phyloP scores from a whole-genome alignment of 257 asterid genomes.

The Petunia secreta region DNA sequence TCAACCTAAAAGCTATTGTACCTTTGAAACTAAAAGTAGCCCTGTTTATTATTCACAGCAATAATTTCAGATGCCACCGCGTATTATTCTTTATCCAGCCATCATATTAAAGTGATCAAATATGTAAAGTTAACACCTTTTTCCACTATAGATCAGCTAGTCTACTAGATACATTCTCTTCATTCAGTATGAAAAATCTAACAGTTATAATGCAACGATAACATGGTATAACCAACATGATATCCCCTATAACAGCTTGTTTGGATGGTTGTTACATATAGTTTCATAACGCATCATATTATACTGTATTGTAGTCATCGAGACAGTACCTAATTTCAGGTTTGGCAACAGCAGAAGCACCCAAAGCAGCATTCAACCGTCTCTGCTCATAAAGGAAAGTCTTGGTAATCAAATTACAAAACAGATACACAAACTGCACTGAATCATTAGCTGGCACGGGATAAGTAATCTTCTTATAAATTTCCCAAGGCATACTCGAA shows the following conservation, averaged over 20 bases:
- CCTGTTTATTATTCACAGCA: neutral
- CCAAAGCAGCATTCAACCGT: constrained; percentile 46
- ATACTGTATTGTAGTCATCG: too few species aligned
- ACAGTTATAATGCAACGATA: neutral
- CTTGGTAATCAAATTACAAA: constrained; percentile 94
- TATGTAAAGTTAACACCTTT: neutral
- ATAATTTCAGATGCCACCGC: neutral
- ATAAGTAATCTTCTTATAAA: constrained; percentile 71
- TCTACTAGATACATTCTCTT: too few species aligned
- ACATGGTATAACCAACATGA: neutral
- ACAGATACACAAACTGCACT: constrained; percentile 80
- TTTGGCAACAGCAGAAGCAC: constrained; percentile 36
- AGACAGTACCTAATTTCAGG: constrained; percentile 41
- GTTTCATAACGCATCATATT: too few species aligned
- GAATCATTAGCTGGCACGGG: constrained; percentile 96
- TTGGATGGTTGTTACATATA: too few species aligned
- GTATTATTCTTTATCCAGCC: neutral
- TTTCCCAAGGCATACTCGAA: constrained; percentile 88
- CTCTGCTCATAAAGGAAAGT: constrained; percentile 76
- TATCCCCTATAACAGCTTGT: neutral
- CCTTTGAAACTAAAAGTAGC: neutral
- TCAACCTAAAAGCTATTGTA: neutral
- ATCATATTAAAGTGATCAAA: neutral
- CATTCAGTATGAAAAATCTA: neutral
- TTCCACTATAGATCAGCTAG: neutral